Percentiles rank a stretch among this genome's conserved stretches.
Evolutionary conservation across 1,284 basidiomycete genomes (phyloP).

Genomic region (Ustilago curta): DNA sequence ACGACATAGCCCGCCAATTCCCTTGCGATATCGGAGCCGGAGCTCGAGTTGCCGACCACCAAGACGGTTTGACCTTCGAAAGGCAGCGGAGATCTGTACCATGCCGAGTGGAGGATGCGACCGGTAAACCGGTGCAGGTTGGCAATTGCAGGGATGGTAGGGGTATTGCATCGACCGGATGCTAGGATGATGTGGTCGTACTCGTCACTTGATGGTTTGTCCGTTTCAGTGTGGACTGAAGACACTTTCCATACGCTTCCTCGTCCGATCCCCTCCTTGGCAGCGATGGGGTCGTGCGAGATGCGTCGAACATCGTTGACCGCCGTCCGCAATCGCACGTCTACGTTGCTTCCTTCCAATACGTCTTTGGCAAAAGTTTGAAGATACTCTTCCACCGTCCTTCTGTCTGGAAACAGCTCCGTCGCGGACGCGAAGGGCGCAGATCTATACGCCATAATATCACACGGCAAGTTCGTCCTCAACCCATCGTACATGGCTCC

Average conservation of each 20-base stretch:
- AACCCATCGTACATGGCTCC: constrained; percentile 67
- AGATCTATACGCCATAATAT: constrained; percentile 69
- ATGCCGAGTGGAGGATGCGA: constrained; percentile 71
- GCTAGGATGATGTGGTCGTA: constrained; percentile 66
- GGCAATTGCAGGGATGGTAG: constrained; percentile 70
- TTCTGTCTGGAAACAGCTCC: constrained; percentile 43
- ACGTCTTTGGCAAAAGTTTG: constrained; percentile 60
- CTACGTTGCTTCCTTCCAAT: constrained; percentile 15
- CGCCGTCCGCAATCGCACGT: constrained; percentile 69
- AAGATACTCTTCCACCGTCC: constrained; percentile 70
- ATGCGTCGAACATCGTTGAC: constrained; percentile 63
- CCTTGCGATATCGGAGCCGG: constrained; percentile 73
- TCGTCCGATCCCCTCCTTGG: constrained; percentile 8
- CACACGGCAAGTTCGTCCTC: constrained; percentile 65
- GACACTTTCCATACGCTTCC: constrained; percentile 56
- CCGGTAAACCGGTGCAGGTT: constrained; percentile 71
- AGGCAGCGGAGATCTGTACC: constrained; percentile 70
- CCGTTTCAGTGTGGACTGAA: constrained; percentile 2
- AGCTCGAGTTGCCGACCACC: constrained; percentile 73
- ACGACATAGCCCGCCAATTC: constrained; percentile 69
- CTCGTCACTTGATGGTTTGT: constrained; percentile 12
- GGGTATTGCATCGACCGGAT: constrained; percentile 72
- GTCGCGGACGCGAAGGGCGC: constrained; percentile 48
- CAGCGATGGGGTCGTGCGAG: not conserved
- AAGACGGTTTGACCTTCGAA: constrained; percentile 70